Percentiles rank a stretch among this genome's conserved stretches.
Conservation (phyloP, 257 asterid genomes). For the Ilex aquifolium region DNA sequence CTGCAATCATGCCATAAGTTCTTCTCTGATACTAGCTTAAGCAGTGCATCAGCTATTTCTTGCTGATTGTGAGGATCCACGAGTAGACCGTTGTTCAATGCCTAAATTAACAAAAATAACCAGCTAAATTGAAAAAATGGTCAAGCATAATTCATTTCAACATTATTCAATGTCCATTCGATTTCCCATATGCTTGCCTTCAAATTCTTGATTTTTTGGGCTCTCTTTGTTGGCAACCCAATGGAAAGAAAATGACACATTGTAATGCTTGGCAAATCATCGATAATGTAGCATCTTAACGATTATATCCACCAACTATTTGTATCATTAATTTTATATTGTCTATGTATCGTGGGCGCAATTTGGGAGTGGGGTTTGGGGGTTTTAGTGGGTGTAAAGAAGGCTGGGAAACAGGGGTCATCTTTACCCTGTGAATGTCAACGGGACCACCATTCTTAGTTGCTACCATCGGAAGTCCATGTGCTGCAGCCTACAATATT, state of each 20-base stretch:
- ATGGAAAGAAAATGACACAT: no score
- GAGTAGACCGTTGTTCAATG: conserved; percentile 68
- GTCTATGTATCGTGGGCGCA: no score
- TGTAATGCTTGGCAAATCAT: no score
- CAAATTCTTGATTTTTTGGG: no score
- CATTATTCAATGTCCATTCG: no score
- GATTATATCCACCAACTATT: no score
- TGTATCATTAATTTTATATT: no score
- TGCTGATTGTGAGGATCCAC: conserved; percentile 81
- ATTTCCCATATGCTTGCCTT: no score
- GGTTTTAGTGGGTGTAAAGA: neutral
- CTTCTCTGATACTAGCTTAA: conserved; percentile 70
- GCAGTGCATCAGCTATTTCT: conserved; percentile 61
- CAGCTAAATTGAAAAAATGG: neutral
- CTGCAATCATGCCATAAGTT: conserved; percentile 74
- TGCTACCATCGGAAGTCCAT: conserved; percentile 50
- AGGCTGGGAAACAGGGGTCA: neutral
- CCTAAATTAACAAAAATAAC: conserved; percentile 25
- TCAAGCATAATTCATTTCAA: no score
- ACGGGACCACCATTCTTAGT: conserved; percentile 52
- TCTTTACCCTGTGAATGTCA: conserved; percentile 45
- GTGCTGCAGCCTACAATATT: conserved; percentile 42
- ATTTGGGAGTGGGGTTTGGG: neutral
- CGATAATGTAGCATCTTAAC: no score
- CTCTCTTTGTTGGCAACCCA: no score